A percentile compares a stretch with the other conserved stretches of the same genome.
phyloP scores from a whole-genome alignment of 2,329 filamentous ascomycete species.

The Pseudogymnoascus sp. region DNA sequence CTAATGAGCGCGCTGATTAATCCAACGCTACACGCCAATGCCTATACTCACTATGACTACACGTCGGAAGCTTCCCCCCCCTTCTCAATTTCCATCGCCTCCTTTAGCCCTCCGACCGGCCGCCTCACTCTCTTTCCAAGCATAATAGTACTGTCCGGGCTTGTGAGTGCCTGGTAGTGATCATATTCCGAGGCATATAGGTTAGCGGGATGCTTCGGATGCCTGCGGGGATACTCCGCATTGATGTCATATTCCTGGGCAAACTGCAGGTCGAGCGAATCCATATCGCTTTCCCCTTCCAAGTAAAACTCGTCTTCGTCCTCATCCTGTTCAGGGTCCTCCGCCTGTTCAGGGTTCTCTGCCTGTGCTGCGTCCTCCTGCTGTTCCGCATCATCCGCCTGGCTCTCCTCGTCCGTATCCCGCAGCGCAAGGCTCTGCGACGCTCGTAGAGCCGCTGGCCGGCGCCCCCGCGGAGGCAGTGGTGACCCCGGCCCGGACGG shows the following conservation, averaged over 20 bases:
- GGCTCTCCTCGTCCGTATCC: slow-evolving; percentile 11
- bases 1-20: not conserved
- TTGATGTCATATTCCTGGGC: slow-evolving; percentile 22
- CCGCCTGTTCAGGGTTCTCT: slow-evolving; percentile 8
- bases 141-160: slow-evolving; percentile 16
- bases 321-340: too few species aligned
- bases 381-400: slow-evolving; percentile 11
- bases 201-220: too few species aligned
- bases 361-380: slow-evolving; percentile 14
- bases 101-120: not conserved
- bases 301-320: too few species aligned
- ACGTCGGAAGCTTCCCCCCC: not conserved
- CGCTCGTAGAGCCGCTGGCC: slow-evolving; percentile 10
- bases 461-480: slow-evolving; percentile 3
- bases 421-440: not conserved
- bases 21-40: not conserved
- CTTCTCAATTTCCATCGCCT: slow-evolving; percentile 6
- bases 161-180: slow-evolving; percentile 21
- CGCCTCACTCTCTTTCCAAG: slow-evolving; percentile 23
- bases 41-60: not conserved
- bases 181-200: slow-evolving; percentile 21
- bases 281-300: slow-evolving; percentile 14
- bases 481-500: not conserved
- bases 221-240: too few species aligned
- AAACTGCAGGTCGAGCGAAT: slow-evolving; percentile 14